Conservation (phyloP, 2,329 filamentous ascomycete species). For the Dactylellina sp. region DNA sequence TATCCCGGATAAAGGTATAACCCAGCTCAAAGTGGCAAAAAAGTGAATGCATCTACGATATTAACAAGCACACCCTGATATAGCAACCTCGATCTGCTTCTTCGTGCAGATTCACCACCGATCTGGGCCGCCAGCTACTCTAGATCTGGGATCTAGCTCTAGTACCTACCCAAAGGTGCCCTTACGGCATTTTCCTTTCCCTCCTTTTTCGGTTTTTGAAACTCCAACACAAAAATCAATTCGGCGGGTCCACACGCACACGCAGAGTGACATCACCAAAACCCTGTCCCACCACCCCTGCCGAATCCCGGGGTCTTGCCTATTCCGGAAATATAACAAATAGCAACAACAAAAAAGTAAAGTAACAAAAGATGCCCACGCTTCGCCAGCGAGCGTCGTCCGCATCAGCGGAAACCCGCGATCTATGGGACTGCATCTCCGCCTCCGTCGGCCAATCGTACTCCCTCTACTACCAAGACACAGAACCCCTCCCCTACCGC, state of each 20-base stretch:
- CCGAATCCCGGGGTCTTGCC: constrained; percentile 3
- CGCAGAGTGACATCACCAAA: constrained; percentile 26
- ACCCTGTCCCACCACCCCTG: neutral
- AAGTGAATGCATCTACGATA: neutral
- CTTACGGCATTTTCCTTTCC: neutral
- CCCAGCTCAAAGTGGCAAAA: too few relatives aligned
- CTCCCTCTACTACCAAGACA: constrained; percentile 51
- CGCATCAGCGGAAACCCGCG: constrained; percentile 57
- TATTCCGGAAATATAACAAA: constrained; percentile 15
- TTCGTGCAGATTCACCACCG: neutral
- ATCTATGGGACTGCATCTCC: constrained; percentile 57
- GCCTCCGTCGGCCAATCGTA: constrained; percentile 49
- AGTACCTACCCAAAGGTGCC: too few relatives aligned
- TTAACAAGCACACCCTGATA: neutral
- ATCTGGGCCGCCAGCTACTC: constrained; percentile 4
- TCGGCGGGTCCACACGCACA: neutral
- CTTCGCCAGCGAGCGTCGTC: constrained; percentile 57
- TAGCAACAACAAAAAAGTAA: constrained; percentile 8
- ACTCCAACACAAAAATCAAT: constrained; percentile 15
- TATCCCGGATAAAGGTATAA: too few relatives aligned
- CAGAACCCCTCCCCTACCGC: constrained; percentile 55
- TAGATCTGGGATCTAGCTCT: constrained; percentile 12
- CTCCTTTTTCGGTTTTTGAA: constrained; percentile 32
- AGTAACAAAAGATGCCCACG: constrained; percentile 56
- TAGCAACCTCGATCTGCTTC: constrained; percentile 7